A percentile compares a stretch with the other conserved stretches of the same genome.
These are phyloP conservation scores for Verticillium alfalfae DNA, from an alignment of 2,329 filamentous ascomycete genomes.

Conservation along the genomic window DNA sequence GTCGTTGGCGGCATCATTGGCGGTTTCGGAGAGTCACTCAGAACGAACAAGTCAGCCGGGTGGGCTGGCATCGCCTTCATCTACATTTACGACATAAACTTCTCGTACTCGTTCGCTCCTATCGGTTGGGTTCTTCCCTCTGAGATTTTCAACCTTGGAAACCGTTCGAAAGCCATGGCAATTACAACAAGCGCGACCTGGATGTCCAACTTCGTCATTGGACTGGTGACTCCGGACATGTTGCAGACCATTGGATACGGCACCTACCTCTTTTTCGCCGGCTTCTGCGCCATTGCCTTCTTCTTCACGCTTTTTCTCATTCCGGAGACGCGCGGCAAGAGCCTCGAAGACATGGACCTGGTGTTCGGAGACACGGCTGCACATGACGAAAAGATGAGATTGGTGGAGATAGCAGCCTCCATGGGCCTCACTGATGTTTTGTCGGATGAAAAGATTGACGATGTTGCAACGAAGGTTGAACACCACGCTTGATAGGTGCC, in stretches of 20 bases:
- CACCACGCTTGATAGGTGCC: not conserved
- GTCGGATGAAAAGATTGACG: not conserved
- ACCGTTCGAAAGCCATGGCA: conserved; percentile 54
- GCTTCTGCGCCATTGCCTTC: conserved; percentile 41
- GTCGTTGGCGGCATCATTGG: conserved; percentile 50
- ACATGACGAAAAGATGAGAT: conserved; percentile 24
- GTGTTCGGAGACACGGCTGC: conserved; percentile 30
- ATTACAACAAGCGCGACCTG: conserved; percentile 53
- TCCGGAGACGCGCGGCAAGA: conserved; percentile 51
- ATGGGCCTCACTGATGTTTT: conserved; percentile 15
- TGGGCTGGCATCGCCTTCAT: conserved; percentile 55
- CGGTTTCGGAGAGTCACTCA: conserved; percentile 38
- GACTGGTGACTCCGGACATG: conserved; percentile 46
- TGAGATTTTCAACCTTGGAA: conserved; percentile 53
- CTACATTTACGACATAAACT: conserved; percentile 45
- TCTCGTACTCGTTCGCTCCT: conserved; percentile 30
- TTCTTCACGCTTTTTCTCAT: conserved; percentile 49
- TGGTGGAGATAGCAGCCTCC: conserved; percentile 17
- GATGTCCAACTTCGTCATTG: conserved; percentile 39
- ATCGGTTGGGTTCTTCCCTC: conserved; percentile 51
- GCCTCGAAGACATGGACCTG: conserved; percentile 51
- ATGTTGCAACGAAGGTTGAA: not conserved
- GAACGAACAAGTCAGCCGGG: conserved; percentile 40
- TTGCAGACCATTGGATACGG: conserved; percentile 45
- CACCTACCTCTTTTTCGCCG: conserved; percentile 56